Percentiles rank a stretch among this genome's conserved stretches.
Conservation (phyloP, 805 yeast species). For the Blastobotrys chiropterorum region DNA sequence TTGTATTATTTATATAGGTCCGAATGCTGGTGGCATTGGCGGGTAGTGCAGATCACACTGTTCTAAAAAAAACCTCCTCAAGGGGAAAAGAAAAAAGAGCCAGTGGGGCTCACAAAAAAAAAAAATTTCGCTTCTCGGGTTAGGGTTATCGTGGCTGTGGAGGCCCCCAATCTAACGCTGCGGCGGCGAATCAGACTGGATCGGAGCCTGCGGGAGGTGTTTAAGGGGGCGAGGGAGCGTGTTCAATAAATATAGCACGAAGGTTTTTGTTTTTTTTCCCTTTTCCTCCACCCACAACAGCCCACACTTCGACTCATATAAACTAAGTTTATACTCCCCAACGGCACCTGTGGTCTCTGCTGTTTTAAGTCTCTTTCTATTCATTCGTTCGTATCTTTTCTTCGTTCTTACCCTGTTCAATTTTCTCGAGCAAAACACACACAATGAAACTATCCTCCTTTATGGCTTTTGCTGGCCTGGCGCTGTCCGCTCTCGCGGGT, state of each 20-base stretch:
- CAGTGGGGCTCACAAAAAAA: too few species aligned
- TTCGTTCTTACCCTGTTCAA: too few species aligned
- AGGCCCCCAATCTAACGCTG: background rate
- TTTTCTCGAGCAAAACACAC: too few species aligned
- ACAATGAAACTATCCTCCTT: constrained; percentile 22
- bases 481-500: constrained; percentile 18
- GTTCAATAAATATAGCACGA: too few species aligned
- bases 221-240: background rate
- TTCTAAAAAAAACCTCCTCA: background rate
- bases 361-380: background rate
- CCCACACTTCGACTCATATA: background rate
- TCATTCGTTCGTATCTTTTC: too few species aligned
- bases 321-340: constrained; percentile 10
- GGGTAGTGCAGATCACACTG: too few species aligned
- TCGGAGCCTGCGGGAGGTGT: background rate
- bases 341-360: too few species aligned
- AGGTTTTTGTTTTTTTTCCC: too few species aligned
- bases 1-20: too few species aligned
- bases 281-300: too few species aligned
- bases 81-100: background rate
- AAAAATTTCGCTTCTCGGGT: background rate
- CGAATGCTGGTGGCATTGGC: too few species aligned
- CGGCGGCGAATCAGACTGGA: background rate
- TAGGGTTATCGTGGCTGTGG: background rate
- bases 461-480: background rate